These are phyloP conservation scores for Aspergillus spinulosporus DNA, from an alignment of 2,329 filamentous ascomycete genomes.

Conservation along the genomic window DNA sequence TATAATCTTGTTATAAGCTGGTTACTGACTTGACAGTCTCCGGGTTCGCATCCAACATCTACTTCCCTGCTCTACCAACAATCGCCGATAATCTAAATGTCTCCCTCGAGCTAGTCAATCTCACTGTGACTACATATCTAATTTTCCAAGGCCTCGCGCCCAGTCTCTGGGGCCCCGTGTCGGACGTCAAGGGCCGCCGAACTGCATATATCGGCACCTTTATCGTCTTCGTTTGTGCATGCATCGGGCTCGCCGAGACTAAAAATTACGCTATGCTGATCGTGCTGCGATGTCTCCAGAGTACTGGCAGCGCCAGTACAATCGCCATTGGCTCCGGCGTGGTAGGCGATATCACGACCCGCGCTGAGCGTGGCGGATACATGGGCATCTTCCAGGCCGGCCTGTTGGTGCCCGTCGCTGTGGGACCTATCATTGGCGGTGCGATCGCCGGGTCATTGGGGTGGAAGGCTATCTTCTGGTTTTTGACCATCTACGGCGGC, in stretches of 20 bases:
- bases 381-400: constrained; percentile 46
- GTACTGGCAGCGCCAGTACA: constrained; percentile 45
- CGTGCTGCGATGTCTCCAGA: constrained; percentile 46
- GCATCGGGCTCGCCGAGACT: constrained; percentile 43
- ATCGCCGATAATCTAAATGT: constrained; percentile 45
- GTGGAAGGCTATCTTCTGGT: constrained; percentile 49
- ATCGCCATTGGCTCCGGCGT: constrained; percentile 46
- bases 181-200: constrained; percentile 45
- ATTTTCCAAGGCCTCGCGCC: constrained; percentile 49
- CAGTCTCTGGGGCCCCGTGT: constrained; percentile 43
- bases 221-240: constrained; percentile 42
- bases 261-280: constrained; percentile 43
- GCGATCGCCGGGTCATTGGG: constrained; percentile 38
- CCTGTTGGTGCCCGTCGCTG: constrained; percentile 36
- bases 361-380: constrained; percentile 43
- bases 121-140: constrained; percentile 50
- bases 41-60: constrained; percentile 49
- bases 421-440: constrained; percentile 49
- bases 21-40: constrained; percentile 32
- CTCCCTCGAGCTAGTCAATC: constrained; percentile 41
- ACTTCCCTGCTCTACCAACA: constrained; percentile 47
- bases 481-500: constrained; percentile 41
- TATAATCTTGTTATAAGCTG: background rate
- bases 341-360: constrained; percentile 45
- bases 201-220: constrained; percentile 42